Base-by-base conservation (phyloP, 2,329 filamentous ascomycete genomes). In the Penicillium fuscoglaucum region DNA sequence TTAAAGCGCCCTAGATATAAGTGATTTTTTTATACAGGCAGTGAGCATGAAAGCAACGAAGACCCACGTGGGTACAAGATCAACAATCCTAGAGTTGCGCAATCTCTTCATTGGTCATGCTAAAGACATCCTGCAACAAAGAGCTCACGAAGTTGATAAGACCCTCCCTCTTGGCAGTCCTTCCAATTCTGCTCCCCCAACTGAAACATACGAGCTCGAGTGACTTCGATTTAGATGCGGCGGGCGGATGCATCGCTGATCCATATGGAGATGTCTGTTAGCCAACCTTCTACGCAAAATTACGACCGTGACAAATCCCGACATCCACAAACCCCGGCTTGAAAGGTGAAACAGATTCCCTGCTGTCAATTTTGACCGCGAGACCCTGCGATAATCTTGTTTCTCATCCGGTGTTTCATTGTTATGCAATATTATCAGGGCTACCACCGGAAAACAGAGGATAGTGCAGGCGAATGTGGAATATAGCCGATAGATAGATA, bases 161-260 rank as follows among this genome's bases (percentile, higher is more conserved):
- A 51, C 53, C 19, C 1, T n/a, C 15, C 17, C 1, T 19, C 19
- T 28, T 37, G 29, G 39, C 29, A 26, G 37, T 24, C 35, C 13
- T 35, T 31, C 12, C 13, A 24, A 15, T 24, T 28, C 13, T 24
- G n/a, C 24, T 45, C n/a, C 26, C 24, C 24, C 37, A 39, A 41
- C 40, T 46, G 33, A 41, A 52, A 57, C 55, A 47, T 44, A 21
- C 24, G n/a, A 21, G 33, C 26, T 13, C 37, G 40, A 39, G n/a
- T 51, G n/a, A 26, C 3, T 52, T 35, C 40, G 33, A 39, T 28
- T 40, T 40, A 29, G 47, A 39, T 26, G 13, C 4, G 9, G 21
- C 54, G 54, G 48, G 41, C 52, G 39, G 33, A 40, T 17, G 31
- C 48, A 57, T 52, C 26, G 40, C 9, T n/a, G 40, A 46, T 29